Conservation (phyloP, 257 asterid genomes). For the Nicotiana paniculata region DNA sequence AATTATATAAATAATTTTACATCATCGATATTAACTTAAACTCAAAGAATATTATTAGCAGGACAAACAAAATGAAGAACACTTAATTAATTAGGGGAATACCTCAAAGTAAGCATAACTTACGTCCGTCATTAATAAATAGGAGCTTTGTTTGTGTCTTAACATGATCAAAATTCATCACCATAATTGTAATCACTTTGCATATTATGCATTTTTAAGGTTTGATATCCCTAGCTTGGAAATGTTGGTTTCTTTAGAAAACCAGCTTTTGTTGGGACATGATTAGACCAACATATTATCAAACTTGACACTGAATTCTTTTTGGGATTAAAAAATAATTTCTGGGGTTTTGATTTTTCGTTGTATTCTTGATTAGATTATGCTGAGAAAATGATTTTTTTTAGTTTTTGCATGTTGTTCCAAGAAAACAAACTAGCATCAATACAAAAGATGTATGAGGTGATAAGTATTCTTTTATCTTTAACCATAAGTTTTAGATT, state of each 20-base stretch:
- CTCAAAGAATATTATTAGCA: too few relatives aligned
- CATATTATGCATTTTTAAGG: neutral
- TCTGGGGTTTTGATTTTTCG: neutral
- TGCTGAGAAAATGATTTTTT: neutral
- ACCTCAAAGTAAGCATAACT: too few relatives aligned
- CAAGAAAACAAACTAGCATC: neutral
- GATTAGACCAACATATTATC: neutral
- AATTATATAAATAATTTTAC: too few relatives aligned
- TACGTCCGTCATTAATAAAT: too few relatives aligned
- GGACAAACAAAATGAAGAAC: too few relatives aligned
- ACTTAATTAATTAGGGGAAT: too few relatives aligned
- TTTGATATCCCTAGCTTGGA: neutral
- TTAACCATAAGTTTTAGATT: too few relatives aligned
- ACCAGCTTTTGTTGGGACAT: neutral
- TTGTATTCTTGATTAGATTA: neutral
- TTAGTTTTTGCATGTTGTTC: neutral
- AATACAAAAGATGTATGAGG: too few relatives aligned
- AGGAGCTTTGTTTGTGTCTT: neutral
- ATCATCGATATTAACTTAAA: too few relatives aligned
- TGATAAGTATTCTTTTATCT: too few relatives aligned
- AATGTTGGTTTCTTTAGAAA: neutral
- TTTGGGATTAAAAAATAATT: neutral
- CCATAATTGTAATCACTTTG: neutral
- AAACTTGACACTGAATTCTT: neutral
- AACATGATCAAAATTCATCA: neutral